Evolutionary conservation across 495 filamentous ascomycete species (phyloP).

Genomic region (Daldinia caldariorum): DNA sequence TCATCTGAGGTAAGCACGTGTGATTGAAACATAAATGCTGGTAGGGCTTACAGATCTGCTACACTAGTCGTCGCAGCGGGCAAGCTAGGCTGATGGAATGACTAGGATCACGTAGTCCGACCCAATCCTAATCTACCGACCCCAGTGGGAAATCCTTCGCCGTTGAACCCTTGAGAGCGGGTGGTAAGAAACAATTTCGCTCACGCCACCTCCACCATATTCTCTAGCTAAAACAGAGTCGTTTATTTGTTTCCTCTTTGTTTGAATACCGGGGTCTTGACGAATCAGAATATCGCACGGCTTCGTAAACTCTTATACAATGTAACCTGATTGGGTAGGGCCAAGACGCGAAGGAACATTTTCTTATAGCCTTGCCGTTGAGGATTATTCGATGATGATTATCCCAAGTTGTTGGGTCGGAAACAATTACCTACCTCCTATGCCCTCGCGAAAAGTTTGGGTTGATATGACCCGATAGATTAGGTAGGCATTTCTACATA

Average conservation of each 20-base stretch:
- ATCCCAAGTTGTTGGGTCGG: background rate
- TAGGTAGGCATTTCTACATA: background rate
- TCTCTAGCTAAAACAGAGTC: conserved; percentile 31
- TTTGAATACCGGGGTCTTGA: conserved; percentile 25
- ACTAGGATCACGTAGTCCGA: conserved; percentile 8
- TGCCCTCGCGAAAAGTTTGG: background rate
- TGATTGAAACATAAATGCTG: conserved; percentile 16
- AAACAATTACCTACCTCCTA: background rate
- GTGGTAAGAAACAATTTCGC: conserved; percentile 4
- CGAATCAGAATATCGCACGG: conserved; percentile 30
- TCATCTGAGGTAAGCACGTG: conserved; percentile 17
- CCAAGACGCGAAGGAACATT: conserved; percentile 17
- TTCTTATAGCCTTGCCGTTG: conserved; percentile 1
- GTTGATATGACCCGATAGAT: background rate
- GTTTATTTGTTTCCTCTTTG: conserved; percentile 33
- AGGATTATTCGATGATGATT: background rate
- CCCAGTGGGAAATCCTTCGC: conserved; percentile 3
- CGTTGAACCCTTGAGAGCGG: background rate
- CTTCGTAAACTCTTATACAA: conserved; percentile 8
- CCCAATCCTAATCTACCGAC: conserved; percentile 11
- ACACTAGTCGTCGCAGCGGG: conserved; percentile 28
- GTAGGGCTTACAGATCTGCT: conserved; percentile 20
- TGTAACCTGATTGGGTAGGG: conserved; percentile 10
- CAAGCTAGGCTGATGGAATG: background rate
- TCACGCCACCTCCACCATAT: conserved; percentile 16